Base-by-base conservation (phyloP, 2,329 filamentous ascomycete genomes). In the Fusarium siculi region DNA sequence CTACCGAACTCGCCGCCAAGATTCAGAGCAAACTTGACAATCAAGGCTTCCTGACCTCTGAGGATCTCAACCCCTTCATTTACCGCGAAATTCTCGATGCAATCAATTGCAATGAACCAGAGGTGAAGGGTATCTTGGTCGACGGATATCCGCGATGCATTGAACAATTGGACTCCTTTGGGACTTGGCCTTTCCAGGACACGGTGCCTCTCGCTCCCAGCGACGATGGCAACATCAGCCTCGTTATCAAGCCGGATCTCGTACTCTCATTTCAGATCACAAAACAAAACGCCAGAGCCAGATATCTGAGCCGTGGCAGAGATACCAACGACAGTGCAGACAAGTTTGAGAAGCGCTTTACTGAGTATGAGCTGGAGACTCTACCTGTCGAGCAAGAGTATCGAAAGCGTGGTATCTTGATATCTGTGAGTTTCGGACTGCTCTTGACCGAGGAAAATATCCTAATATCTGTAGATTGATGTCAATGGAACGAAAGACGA, bases 111-210 rank as follows among this genome's bases (percentile, higher is more conserved):
- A 5, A 15, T 7, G 30, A 8, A 1, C 11, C 47, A 8, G 14
- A 23, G 8, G 30, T 32, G 28, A 34, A 32, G 1, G 40, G 39
- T 4, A 36, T 46, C n/a, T 23, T 57, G 18, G 3, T 57, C n/a
- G 54, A 57, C n/a, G 54, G 54, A 19, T 57, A 44, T 44, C 54
- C 54, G 2, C 30, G 40, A 46, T 46, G 30, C 4, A n/a, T 56
- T 15, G 30, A 46, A 10, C 54, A 56, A 12, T 18, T 44, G 21
- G 40, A 56, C 4, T 44, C 54, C 2, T 34, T 44, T 7, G 39
- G 40, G 1, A 15, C 9, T 10, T 56, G 54, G 40, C 54, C 54
- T 6, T 56, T n/a, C 9, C 54, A 56, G 7, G n/a, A 36, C 9
- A 14, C 12, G 9, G 11, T 25, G 7, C 40, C 40, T 16, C 54